A percentile compares a stretch with the other conserved stretches of the same genome.
Conservation (phyloP, 2,329 filamentous ascomycete genomes). For the Graphiopsis chlorocephala region DNA sequence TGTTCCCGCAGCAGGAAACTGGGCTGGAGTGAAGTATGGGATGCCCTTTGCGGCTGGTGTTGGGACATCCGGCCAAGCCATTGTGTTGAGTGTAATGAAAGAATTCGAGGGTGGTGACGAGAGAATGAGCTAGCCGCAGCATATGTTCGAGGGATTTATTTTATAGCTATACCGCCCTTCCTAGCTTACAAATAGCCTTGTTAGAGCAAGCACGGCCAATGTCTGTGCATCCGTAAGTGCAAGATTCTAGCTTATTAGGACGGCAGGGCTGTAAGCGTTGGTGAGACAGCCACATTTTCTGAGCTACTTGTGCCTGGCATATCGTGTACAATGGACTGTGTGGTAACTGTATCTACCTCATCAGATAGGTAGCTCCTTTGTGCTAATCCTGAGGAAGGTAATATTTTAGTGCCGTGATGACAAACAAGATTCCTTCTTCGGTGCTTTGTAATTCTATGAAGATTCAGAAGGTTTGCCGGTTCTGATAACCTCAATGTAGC, state of each 20-base stretch:
- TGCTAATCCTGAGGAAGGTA: neutral
- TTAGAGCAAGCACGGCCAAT: neutral
- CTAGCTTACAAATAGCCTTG: neutral
- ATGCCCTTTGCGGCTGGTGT: slow-evolving; percentile 38
- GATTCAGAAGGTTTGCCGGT: neutral
- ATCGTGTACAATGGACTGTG: neutral
- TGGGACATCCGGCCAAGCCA: neutral
- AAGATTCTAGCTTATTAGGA: neutral
- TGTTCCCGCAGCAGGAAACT: slow-evolving; percentile 47
- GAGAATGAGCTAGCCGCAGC: neutral
- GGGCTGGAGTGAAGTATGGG: slow-evolving; percentile 49
- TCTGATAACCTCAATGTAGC: neutral
- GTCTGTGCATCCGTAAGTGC: neutral
- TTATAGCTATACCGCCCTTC: neutral
- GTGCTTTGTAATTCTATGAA: neutral
- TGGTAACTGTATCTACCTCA: neutral
- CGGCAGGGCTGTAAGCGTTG: neutral
- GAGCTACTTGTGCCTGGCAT: neutral
- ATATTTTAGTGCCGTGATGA: neutral
- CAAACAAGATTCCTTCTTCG: neutral
- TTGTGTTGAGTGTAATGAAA: neutral
- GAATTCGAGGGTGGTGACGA: neutral
- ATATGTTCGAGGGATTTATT: neutral
- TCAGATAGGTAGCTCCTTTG: neutral
- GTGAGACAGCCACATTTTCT: neutral